Conservation (phyloP, 108 stramenopile genomes). For the Conticribra guillardii region DNA sequence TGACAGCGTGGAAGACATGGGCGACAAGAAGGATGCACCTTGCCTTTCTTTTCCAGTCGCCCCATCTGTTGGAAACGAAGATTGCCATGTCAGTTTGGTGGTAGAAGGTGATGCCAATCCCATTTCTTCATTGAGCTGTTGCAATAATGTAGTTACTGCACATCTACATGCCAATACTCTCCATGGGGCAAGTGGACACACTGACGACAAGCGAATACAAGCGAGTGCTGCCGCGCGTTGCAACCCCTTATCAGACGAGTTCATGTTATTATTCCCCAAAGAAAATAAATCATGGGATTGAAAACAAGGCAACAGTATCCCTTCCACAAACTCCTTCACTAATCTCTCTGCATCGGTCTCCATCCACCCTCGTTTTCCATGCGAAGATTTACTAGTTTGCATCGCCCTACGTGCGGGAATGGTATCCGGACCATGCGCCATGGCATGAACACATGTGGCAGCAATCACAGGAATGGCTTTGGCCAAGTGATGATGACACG, state of each 20-base stretch:
- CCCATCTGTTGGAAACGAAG: too few species aligned
- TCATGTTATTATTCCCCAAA: too few species aligned
- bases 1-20: conserved; percentile 11
- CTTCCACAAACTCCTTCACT: conserved; percentile 43
- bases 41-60: too few species aligned
- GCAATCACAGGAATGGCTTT: conserved; percentile 62
- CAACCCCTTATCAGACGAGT: conserved; percentile 14
- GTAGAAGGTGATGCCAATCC: too few species aligned
- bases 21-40: too few species aligned
- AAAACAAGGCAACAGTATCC: conserved; percentile 54
- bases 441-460: conserved; percentile 56
- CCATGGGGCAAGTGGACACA: conserved; percentile 66
- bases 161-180: conserved; percentile 46
- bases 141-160: conserved; percentile 50
- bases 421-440: conserved; percentile 51
- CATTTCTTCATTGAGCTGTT: conserved; percentile 41
- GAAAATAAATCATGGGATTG: too few species aligned
- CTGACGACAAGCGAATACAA: conserved; percentile 64
- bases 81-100: too few species aligned
- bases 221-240: conserved; percentile 46
- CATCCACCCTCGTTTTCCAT: conserved; percentile 46
- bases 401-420: conserved; percentile 44
- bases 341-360: conserved; percentile 49
- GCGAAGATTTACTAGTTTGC: conserved; percentile 15
- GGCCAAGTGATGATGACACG: conserved; percentile 28